Evolutionary conservation across 495 filamentous ascomycete genomes (phyloP), one percentile per base, ranked within the genome.

Genomic region (Hyaloscypha finlandica): DNA sequence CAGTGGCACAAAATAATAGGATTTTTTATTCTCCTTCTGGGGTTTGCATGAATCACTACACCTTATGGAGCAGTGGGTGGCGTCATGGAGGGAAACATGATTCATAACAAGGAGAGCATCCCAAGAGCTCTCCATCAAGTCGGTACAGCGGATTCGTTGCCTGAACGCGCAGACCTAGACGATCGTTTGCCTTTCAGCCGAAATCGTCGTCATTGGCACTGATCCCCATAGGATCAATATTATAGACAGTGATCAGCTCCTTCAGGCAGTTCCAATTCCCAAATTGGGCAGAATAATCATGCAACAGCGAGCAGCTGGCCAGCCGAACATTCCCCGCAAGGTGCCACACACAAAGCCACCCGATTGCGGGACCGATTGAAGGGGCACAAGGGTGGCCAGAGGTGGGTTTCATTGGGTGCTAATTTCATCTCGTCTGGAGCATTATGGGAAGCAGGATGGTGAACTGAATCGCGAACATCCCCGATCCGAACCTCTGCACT

Each of bases 361-460:
- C 6, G 8, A 1, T 25, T 53, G 22, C 22, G 51, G 16, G 51
- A 53, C 20, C 29, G 53, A n/a, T 6, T 9, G 6, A 56, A 25
- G 53, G 56, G 53, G 3, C 33, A 64, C 51, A 64, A 39, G 51
- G 62, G 57, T 39, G 32, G 30, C 19, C 33, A 55, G 19, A 55
- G 51, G 59, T 60, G 52, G 59, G 31, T 51, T 66, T 64, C 57
- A 45, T 65, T 65, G 55, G 37, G 48, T 70, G 61, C 67, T 70
- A 69, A 72, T 72, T 66, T 70, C 70, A 53, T 72, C 67, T 67
- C 51, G 58, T 70, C 48, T 72, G 53, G 67, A 68, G 61, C 58
- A 25, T 69, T 59, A 72, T 72, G 70, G 63, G 58, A 37, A 68
- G 25, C 16, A 55, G 22, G 64, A 32, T 51, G 55, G 30, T 14